These are phyloP conservation scores for Scedosporium boydii DNA, from an alignment of 2,329 filamentous ascomycete species.

Conservation along the genomic window DNA sequence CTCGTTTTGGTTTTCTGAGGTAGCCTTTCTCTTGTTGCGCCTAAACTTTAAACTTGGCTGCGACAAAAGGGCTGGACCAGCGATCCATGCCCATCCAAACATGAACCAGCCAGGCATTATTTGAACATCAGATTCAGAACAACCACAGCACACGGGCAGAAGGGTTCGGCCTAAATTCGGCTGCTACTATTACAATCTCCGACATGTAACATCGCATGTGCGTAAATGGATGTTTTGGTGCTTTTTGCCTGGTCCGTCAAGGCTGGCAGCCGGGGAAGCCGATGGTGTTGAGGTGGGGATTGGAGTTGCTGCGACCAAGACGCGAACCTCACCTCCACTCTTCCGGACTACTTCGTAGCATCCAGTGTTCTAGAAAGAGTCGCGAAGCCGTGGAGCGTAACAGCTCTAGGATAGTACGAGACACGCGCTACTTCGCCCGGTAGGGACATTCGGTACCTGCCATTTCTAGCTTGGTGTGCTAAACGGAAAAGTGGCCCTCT, in stretches of 20 bases:
- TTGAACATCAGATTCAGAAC: not conserved
- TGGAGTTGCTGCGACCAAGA: not conserved
- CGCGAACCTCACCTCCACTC: not conserved
- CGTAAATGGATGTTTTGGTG: not conserved
- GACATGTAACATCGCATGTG: not conserved
- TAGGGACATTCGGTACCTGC: too few relatives aligned
- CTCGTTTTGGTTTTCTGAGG: not conserved
- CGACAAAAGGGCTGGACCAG: not conserved
- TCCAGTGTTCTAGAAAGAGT: too few relatives aligned
- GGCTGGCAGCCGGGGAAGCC: not conserved
- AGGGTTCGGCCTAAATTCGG: not conserved
- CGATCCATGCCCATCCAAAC: not conserved
- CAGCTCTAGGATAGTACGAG: too few relatives aligned
- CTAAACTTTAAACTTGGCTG: conserved; percentile 1
- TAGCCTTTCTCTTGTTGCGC: not conserved
- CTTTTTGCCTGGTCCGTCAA: not conserved
- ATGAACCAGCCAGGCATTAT: not conserved
- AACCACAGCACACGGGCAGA: not conserved
- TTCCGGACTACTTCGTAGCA: too few relatives aligned
- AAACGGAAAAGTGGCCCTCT: too few relatives aligned
- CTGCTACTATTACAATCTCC: not conserved
- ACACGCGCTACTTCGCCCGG: too few relatives aligned
- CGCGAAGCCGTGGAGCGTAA: too few relatives aligned
- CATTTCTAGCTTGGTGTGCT: too few relatives aligned
- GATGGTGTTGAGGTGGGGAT: not conserved